Conservation (phyloP, 1,139 yeast genomes). For the Candida sanyaensis region DNA sequence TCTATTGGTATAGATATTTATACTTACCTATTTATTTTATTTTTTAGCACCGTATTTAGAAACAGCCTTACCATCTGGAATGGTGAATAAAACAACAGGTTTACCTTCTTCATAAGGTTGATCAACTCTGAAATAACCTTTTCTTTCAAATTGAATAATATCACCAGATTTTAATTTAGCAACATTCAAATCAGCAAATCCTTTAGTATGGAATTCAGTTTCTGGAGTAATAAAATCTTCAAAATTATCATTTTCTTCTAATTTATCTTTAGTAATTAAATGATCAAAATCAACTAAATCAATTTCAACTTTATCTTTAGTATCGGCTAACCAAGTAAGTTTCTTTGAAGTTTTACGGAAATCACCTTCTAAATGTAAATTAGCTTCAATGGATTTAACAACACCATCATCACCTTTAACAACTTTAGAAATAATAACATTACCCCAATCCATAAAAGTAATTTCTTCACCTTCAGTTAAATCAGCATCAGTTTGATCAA, state of each 20-base stretch:
- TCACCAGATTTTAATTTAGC: slow-evolving; percentile 79
- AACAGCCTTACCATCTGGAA: slow-evolving; percentile 94
- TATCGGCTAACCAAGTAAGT: slow-evolving; percentile 92
- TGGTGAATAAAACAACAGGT: slow-evolving; percentile 82
- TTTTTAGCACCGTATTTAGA: slow-evolving; percentile 74
- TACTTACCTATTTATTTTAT: slow-evolving; percentile 13
- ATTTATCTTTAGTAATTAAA: slow-evolving; percentile 91
- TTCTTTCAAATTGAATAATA: slow-evolving; percentile 93
- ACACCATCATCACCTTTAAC: slow-evolving; percentile 58
- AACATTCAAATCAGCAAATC: slow-evolving; percentile 81
- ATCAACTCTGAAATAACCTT: slow-evolving; percentile 92
- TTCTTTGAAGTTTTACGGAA: slow-evolving; percentile 96
- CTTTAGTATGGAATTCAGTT: slow-evolving; percentile 82
- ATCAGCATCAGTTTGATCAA: slow-evolving; percentile 90
- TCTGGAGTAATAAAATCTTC: slow-evolving; percentile 89
- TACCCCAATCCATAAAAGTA: slow-evolving; percentile 99
- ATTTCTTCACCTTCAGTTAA: slow-evolving; percentile 78
- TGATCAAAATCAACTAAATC: slow-evolving; percentile 93
- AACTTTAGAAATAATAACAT: slow-evolving; percentile 77
- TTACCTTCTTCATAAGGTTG: slow-evolving; percentile 56
- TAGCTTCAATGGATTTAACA: slow-evolving; percentile 70
- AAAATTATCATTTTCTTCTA: slow-evolving; percentile 92
- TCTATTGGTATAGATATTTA: slow-evolving; percentile 1
- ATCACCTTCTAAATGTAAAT: slow-evolving; percentile 91
- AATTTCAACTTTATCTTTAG: slow-evolving; percentile 66